phyloP scores from a whole-genome alignment of 1,284 basidiomycete species.

The Austroboletus novae-zelandiae region DNA sequence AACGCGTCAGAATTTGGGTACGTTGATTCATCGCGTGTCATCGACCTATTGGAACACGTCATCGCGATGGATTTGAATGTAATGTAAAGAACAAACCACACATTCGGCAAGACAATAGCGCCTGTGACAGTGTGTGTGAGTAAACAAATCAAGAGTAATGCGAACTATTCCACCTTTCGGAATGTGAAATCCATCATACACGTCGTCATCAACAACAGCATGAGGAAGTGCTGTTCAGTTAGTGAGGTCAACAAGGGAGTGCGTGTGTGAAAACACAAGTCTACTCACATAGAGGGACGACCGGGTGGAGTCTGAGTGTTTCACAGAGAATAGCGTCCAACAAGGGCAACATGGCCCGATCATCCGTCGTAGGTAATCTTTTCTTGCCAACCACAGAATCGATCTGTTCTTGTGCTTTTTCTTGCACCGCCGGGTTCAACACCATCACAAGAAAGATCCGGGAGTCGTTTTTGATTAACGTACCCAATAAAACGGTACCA shows the following conservation, averaged over 20 bases:
- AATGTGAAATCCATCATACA: conserved; percentile 12
- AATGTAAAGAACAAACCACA: conserved; percentile 5
- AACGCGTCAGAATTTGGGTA: no score
- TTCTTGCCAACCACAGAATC: not conserved
- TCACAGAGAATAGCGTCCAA: not conserved
- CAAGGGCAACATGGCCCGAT: not conserved
- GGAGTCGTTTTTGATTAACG: no score
- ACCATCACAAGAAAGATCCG: not conserved
- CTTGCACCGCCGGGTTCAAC: no score
- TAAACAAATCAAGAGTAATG: not conserved
- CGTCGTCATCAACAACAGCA: conserved; percentile 7
- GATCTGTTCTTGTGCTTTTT: not conserved
- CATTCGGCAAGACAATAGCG: conserved; percentile 4
- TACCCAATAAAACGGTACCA: no score
- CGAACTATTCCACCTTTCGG: conserved; percentile 8
- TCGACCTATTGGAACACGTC: no score
- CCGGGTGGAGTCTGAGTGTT: not conserved
- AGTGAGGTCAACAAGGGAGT: not conserved
- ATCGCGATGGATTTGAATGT: not conserved
- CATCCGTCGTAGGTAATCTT: not conserved
- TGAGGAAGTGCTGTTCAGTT: conserved; percentile 11
- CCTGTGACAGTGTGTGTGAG: conserved; percentile 2
- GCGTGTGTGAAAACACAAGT: no score
- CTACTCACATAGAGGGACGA: not conserved
- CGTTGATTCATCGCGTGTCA: no score